Evolutionary conservation across 1,284 basidiomycete species (phyloP).

Genomic region (Schizophyllum commune): DNA sequence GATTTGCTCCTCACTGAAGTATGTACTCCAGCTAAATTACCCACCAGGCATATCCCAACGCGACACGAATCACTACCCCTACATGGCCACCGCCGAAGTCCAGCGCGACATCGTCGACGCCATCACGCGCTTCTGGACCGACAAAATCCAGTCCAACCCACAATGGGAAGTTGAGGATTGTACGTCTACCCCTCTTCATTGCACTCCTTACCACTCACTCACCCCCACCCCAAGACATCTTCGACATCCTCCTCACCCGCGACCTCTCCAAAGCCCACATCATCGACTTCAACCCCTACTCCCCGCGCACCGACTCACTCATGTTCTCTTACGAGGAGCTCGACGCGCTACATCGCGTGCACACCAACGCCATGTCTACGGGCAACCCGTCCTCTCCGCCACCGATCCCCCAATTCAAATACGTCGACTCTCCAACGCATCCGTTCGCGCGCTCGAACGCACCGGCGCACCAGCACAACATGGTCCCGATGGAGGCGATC

Average conservation of each 20-base stretch:
- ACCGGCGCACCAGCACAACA: conserved; percentile 72
- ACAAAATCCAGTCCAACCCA: conserved; percentile 43
- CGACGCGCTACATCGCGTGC: conserved; percentile 27
- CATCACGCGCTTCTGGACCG: conserved; percentile 61
- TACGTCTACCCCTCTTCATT: conserved; percentile 29
- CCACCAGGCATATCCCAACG: conserved; percentile 76
- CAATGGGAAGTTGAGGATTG: conserved; percentile 64
- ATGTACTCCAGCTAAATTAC: background rate
- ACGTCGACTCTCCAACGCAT: conserved; percentile 53
- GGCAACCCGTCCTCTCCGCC: background rate
- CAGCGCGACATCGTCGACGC: conserved; percentile 46
- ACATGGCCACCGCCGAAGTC: conserved; percentile 59
- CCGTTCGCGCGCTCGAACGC: background rate
- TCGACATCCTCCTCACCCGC: conserved; percentile 85
- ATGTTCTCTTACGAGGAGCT: conserved; percentile 84
- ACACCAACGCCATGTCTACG: conserved; percentile 4
- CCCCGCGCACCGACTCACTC: conserved; percentile 78
- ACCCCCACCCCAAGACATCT: conserved; percentile 48
- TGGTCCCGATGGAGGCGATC: conserved; percentile 87
- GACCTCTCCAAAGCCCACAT: conserved; percentile 70
- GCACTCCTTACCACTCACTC: background rate
- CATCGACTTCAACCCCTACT: conserved; percentile 89
- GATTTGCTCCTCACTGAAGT: conserved; percentile 4
- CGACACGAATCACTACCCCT: conserved; percentile 89
- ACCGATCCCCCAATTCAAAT: conserved; percentile 43